phyloP scores from a whole-genome alignment of 331 rosid species.

The Dryas integrifolia region DNA sequence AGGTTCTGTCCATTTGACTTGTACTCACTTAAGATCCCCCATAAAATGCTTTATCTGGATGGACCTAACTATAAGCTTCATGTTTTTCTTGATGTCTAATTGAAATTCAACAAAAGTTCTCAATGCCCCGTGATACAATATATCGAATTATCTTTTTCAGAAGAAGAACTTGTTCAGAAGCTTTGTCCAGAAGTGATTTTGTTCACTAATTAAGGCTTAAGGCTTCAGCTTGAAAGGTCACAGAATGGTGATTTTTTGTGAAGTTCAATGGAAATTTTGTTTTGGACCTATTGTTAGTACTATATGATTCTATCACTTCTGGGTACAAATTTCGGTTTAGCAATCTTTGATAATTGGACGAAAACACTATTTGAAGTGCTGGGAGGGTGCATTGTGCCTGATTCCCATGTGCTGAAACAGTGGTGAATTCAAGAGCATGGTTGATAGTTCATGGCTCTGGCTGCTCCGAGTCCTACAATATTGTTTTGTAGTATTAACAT shows the following conservation, averaged over 20 bases:
- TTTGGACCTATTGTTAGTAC: neutral
- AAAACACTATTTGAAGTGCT: neutral
- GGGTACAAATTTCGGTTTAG: neutral
- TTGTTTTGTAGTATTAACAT: neutral
- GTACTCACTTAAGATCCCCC: neutral
- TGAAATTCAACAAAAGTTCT: neutral
- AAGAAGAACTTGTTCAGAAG: neutral
- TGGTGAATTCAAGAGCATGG: too few relatives aligned
- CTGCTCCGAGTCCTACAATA: too few relatives aligned
- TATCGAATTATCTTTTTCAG: neutral
- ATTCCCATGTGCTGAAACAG: neutral
- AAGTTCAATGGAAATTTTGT: neutral
- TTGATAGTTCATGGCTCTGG: too few relatives aligned
- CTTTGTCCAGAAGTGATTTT: neutral
- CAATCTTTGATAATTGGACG: neutral
- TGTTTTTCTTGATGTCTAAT: neutral
- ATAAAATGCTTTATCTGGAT: neutral
- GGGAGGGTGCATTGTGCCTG: neutral
- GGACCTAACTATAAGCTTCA: neutral
- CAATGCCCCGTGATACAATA: neutral
- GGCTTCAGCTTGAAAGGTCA: neutral
- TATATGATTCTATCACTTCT: neutral
- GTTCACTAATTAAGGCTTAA: neutral
- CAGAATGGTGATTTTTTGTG: neutral
- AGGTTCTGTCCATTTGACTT: conserved; percentile 37